Base-by-base conservation (phyloP, 2,329 filamentous ascomycete genomes). In the Pseudogymnoascus sp. region DNA sequence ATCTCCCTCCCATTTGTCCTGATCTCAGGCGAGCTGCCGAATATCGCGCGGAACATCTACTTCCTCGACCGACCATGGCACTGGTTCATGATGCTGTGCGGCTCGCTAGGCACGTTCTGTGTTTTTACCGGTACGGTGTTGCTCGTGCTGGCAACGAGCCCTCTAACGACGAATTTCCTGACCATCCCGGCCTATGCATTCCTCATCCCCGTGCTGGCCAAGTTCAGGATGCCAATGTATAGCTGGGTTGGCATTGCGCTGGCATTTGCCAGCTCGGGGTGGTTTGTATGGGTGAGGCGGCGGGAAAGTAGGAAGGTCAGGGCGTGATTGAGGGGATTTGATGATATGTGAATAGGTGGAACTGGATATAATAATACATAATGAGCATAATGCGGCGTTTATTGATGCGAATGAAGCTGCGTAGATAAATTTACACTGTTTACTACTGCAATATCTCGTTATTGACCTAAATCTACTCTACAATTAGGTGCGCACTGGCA, bases 11-110 rank as follows among this genome's bases (percentile, higher is more conserved):
- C 80, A 1, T 73, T 81, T 43, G 74, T 80, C 18, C 67, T 81
- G 25, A 63, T 82, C 15, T 78, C 76, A 1, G 80, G 80, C 33
- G 80, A 82, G 59, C 65, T 80, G 2, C 67, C 70, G 4, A 73
- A 78, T 61, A 80, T 82, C 35, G 72, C 73, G 59, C 75, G 77
- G 15, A 81, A 82, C 63, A 80, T 80, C 61, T 80, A 81, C 60
- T 78, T 81, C 69, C 73, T 82, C 9, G 80, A 82, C 62, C 77
- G 81, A 1, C 78, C 78, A 2, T 82, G 78, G 68, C 81, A 81
- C 71, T 82, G 80, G 80, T 70, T 82, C 41, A 77, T 82, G 74
- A 76, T 78, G 38, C 66, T 76, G 3, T 78, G 78, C 61, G 78
- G 77, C 2, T 77, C 77, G 1, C 68, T 79, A 6, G 77, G 76